Evolutionary conservation across 2,329 filamentous ascomycete genomes (phyloP), one percentile per base, ranked within the genome.

Genomic region (Beauveria scarabaeidicola): DNA sequence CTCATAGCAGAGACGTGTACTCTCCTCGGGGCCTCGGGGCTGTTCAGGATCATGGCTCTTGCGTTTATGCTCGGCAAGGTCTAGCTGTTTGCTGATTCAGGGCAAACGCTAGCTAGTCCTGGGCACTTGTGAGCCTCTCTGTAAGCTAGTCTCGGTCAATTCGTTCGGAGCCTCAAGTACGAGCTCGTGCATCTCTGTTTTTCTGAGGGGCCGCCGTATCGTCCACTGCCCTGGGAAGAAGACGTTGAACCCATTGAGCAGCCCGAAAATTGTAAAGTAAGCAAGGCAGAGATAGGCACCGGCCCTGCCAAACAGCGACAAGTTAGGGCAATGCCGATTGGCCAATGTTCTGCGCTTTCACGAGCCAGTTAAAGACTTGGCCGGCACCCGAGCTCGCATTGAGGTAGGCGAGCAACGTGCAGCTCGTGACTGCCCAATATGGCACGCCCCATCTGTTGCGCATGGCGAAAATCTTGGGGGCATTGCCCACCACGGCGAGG

Each of bases 231-330:
- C 58, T 1, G 61, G 61, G 32, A 66, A 62, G 48, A 68, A 67
- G 8, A 66, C 62, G 1, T 21, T 40, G 67, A 87, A 88, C 1
- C 85, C 85, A 62, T 86, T 87, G 66, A 86, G 77, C 2, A 88
- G 68, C 2, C 73, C 73, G 25, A 87, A 72, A 38, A 63, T 21
- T 1, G 48, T 23, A 7, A 61, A 63, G 3, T 48, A 56, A 8
- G 59, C 5, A 17, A 44, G 46, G 27, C 56, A 41, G 11, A 59
- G 40, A 11, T 62, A 64, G 0, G 61, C 61, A 6, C 60, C 62
- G 0, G 58, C 52, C 25, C 61, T 56, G 8, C 48, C 50, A 15
- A 55, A 47, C 3, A 52, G 47, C 17, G 57, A 61, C 6, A 38
- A 38, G 17, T 60, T 60, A 64, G 1, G 61, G 58, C 7, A 58